Evolutionary conservation across 2,329 filamentous ascomycete species (phyloP).

Genomic region (Podosphaera aphanis): DNA sequence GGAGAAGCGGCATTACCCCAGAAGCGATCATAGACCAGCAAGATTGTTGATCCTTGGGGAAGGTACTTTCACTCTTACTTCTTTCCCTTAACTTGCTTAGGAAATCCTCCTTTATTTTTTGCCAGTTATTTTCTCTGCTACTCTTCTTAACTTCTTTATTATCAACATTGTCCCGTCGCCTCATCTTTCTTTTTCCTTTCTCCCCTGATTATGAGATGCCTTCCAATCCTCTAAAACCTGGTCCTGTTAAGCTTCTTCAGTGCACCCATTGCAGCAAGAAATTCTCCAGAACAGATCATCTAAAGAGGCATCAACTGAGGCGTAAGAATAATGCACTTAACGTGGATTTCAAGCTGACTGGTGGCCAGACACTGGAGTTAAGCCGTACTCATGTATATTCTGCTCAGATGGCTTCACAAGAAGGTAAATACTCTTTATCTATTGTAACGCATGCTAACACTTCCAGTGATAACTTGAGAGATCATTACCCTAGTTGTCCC

Average conservation of each 20-base stretch:
- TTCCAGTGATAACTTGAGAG: conserved; percentile 22
- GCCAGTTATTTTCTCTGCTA: not conserved
- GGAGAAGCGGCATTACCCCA: not conserved
- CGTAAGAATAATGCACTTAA: conserved; percentile 16
- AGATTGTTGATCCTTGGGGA: not conserved
- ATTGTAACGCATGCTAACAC: conserved; percentile 1
- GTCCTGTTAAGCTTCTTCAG: conserved; percentile 5
- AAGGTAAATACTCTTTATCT: conserved; percentile 15
- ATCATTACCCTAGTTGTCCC: conserved; percentile 21
- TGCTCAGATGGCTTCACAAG: conserved; percentile 22
- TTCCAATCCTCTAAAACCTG: not conserved
- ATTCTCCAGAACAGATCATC: conserved; percentile 24
- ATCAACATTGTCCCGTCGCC: not conserved
- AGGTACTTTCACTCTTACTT: not conserved
- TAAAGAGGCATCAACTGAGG: conserved; percentile 23
- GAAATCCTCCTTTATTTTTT: conserved; percentile 1
- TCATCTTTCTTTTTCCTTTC: not conserved
- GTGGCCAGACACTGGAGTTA: conserved; percentile 21
- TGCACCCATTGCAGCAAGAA: conserved; percentile 21
- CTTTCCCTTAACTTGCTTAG: not conserved
- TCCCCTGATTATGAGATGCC: not conserved
- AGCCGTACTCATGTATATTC: conserved; percentile 23
- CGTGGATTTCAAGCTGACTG: conserved; percentile 3
- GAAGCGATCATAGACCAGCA: not conserved
- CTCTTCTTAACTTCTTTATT: not conserved